These are phyloP conservation scores for Penicillium coffeae DNA, from an alignment of 495 filamentous ascomycete genomes.

Conservation along the genomic window DNA sequence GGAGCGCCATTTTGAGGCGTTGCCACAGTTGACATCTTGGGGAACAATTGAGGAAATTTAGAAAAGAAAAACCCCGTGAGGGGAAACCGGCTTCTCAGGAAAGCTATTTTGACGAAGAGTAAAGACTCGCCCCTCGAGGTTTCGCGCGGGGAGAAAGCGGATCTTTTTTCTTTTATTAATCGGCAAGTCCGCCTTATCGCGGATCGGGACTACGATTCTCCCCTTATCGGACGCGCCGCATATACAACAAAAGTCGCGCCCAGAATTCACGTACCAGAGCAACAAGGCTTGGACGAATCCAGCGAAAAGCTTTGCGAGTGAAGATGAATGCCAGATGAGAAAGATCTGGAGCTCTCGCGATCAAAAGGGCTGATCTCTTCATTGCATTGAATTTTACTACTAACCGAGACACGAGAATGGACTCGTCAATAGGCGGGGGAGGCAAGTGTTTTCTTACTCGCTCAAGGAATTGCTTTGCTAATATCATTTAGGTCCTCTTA, in stretches of 20 bases:
- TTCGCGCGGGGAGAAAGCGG: conserved; percentile 2
- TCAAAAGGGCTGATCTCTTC: not conserved
- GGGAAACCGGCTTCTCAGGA: conserved; percentile 24
- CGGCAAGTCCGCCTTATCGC: conserved; percentile 2
- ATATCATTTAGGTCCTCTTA: conserved; percentile 14
- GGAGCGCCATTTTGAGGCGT: conserved; percentile 11
- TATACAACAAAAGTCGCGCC: not conserved
- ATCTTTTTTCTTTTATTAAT: conserved; percentile 25
- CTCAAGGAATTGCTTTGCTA: not conserved
- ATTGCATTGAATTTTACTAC: not conserved
- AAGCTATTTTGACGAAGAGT: conserved; percentile 30
- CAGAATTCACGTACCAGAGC: not conserved
- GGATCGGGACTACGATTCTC: conserved; percentile 12
- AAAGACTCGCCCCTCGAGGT: conserved; percentile 1
- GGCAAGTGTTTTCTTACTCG: conserved; percentile 16
- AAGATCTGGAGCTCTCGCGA: not conserved
- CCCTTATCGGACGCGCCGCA: conserved; percentile 7
- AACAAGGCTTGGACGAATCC: not conserved
- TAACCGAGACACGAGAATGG: conserved; percentile 27
- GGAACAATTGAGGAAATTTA: not conserved
- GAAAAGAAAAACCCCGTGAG: conserved; percentile 25
- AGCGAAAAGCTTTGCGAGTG: too few relatives aligned
- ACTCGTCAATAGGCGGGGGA: conserved; percentile 26
- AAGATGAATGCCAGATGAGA: not conserved
- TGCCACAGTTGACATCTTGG: conserved; percentile 30